Base-by-base conservation (phyloP, 2,329 filamentous ascomycete genomes). In the Fusarium sambucinum region DNA sequence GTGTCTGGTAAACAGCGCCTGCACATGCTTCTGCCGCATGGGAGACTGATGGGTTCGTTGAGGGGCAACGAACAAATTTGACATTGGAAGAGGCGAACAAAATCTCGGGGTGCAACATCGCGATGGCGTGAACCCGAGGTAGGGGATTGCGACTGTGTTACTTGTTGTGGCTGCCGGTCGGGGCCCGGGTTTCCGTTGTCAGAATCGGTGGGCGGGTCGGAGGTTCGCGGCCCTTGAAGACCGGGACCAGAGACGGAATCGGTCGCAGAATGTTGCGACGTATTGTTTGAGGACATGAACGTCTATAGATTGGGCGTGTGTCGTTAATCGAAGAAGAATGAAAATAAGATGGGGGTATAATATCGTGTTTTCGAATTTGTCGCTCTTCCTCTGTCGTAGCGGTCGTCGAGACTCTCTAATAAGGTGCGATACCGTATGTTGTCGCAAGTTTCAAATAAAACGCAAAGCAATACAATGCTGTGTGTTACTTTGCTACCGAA, bases 21-120 rank as follows among this genome's bases (percentile, higher is more conserved):
- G 80, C 94, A 97, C 13, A 97, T 79, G 13, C 90, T 90, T 74
- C 90, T 88, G 29, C 94, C 93, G 76, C 94, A 97, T 7, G 94
- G 93, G 6, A 97, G 81, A 1, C 92, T 92, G 58, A 93, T 84
- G 7, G 94, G 92, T 11, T 87, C 83, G 45, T 80, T 83, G 30
- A 96, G 82, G 2, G 91, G 90, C 42, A 82, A 82, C 5, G 90
- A 92, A 77, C 94, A 97, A 66, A 86, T 81, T 13, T 85, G 85
- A 76, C 94, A 97, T 79, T 96, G 93, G 54, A 96, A 85, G 40
- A 96, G 81, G 42, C 90, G 89, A 64, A 96, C 74, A 19, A 79
- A 70, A n/a, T 77, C 72, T 25, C 77, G 76, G 6, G 76, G 69
- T 9, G 41, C 32, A 25, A 73, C 67, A 42, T 70, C 48, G 32